phyloP scores from a whole-genome alignment of 805 yeast species.

The Hanseniaspora lachancei region DNA sequence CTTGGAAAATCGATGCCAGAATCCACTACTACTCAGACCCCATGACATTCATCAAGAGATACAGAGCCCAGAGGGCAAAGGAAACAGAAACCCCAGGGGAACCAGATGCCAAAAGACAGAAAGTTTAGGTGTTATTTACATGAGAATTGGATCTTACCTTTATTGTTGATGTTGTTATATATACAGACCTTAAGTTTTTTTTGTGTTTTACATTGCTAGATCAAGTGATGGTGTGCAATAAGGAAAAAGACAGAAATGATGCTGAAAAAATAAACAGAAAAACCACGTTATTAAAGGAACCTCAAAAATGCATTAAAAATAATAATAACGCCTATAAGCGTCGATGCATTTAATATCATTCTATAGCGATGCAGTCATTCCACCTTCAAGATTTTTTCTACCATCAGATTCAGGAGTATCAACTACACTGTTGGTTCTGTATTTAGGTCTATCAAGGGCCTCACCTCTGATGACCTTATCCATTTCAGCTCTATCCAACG shows the following conservation, averaged over 20 bases:
- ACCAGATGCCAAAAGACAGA: constrained; percentile 5
- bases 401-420: constrained; percentile 39
- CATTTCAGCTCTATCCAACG: constrained; percentile 82
- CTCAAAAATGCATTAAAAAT: no score
- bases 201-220: no score
- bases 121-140: constrained; percentile 7
- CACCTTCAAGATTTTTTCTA: constrained; percentile 28
- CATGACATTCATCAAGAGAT: constrained; percentile 35
- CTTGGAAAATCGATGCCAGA: constrained; percentile 49
- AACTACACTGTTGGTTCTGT: constrained; percentile 62
- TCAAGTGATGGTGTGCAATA: no score
- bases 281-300: background rate
- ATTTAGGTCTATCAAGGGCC: constrained; percentile 51
- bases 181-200: background rate
- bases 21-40: constrained; percentile 55
- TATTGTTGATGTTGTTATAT: background rate
- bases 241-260: background rate
- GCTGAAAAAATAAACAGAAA: background rate
- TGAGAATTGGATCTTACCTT: background rate
- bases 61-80: constrained; percentile 33
- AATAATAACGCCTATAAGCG: background rate
- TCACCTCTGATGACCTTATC: constrained; percentile 76
- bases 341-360: background rate
- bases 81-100: background rate
- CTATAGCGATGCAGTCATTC: constrained; percentile 4